These are phyloP conservation scores for Globisporangium carolinianum DNA, from an alignment of 352 stramenopile genomes.

Conservation along the genomic window DNA sequence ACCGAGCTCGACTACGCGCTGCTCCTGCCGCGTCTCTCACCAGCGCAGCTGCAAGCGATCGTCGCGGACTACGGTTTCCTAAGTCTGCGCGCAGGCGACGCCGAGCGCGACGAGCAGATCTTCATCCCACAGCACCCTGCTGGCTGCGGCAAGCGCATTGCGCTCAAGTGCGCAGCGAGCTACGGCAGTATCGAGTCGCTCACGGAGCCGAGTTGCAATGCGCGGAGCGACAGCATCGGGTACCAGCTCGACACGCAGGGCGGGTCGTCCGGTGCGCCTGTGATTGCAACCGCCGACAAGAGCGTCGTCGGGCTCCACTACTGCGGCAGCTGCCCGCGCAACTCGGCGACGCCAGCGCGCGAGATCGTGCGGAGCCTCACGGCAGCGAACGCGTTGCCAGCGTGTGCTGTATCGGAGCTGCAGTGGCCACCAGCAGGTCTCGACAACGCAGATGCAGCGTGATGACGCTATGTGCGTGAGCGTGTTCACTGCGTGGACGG, in stretches of 20 bases:
- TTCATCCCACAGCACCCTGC: conserved; percentile 49
- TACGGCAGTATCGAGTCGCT: conserved; percentile 25
- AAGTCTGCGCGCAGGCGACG: conserved; percentile 16
- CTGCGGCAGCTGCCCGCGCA: conserved; percentile 33
- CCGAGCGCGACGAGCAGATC: conserved; percentile 25
- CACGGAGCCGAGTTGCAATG: conserved; percentile 26
- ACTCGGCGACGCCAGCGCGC: conserved; percentile 27
- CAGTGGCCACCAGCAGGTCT: conserved; percentile 1
- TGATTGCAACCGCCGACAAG: conserved; percentile 30
- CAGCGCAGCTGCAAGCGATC: conserved; percentile 10
- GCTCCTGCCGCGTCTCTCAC: conserved; percentile 16
- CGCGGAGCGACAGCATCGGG: conserved; percentile 20
- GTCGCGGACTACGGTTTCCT: conserved; percentile 36
- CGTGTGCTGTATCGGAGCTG: conserved; percentile 14
- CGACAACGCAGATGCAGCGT: no score
- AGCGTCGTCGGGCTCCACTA: conserved; percentile 44
- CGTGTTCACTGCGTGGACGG: no score
- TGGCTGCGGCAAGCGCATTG: conserved; percentile 39
- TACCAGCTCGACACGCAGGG: conserved; percentile 42
- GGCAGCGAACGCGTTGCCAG: conserved; percentile 11
- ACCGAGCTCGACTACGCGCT: conserved; percentile 34
- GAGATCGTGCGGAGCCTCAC: conserved; percentile 25
- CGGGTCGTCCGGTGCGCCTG: conserved; percentile 41
- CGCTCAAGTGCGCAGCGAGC: conserved; percentile 23
- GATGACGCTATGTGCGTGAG: not conserved